Percentiles rank a stretch among this genome's conserved stretches.
phyloP scores from a whole-genome alignment of 805 yeast species.

The Teunomyces panamensis region DNA sequence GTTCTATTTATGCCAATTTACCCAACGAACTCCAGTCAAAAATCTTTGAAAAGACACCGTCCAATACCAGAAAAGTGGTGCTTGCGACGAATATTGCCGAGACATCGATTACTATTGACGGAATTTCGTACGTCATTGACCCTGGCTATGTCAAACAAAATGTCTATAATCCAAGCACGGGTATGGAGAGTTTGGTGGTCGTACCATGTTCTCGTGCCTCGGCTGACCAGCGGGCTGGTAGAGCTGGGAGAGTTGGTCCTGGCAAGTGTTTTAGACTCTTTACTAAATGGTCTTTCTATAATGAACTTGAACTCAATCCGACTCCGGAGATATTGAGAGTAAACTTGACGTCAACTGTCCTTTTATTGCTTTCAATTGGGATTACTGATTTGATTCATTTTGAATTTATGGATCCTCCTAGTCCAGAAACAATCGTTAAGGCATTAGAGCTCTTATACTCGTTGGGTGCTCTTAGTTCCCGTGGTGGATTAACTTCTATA shows the following conservation, averaged over 20 bases:
- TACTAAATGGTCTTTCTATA: slow-evolving; percentile 76
- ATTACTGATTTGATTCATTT: slow-evolving; percentile 76
- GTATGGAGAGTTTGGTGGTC: slow-evolving; percentile 46
- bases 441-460: slow-evolving; percentile 82
- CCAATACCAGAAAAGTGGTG: slow-evolving; percentile 76
- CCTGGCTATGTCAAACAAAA: slow-evolving; percentile 47
- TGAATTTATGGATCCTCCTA: slow-evolving; percentile 91
- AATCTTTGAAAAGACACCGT: slow-evolving; percentile 87
- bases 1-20: slow-evolving; percentile 89
- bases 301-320: slow-evolving; percentile 76
- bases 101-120: slow-evolving; percentile 45
- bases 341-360: slow-evolving; percentile 71
- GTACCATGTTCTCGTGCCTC: slow-evolving; percentile 46
- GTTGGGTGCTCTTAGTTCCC: slow-evolving; percentile 78
- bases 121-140: slow-evolving; percentile 41
- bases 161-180: slow-evolving; percentile 38
- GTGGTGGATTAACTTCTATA: slow-evolving; percentile 70
- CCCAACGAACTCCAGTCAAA: slow-evolving; percentile 79
- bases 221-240: slow-evolving; percentile 46
- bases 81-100: slow-evolving; percentile 89
- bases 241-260: slow-evolving; percentile 48
- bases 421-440: slow-evolving; percentile 64
- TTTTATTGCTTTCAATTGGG: slow-evolving; percentile 78
- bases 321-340: slow-evolving; percentile 91
- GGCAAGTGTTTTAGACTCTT: slow-evolving; percentile 67